Base-by-base conservation (phyloP, 148 eudicot genomes). In the Vaccinium darrowii region DNA sequence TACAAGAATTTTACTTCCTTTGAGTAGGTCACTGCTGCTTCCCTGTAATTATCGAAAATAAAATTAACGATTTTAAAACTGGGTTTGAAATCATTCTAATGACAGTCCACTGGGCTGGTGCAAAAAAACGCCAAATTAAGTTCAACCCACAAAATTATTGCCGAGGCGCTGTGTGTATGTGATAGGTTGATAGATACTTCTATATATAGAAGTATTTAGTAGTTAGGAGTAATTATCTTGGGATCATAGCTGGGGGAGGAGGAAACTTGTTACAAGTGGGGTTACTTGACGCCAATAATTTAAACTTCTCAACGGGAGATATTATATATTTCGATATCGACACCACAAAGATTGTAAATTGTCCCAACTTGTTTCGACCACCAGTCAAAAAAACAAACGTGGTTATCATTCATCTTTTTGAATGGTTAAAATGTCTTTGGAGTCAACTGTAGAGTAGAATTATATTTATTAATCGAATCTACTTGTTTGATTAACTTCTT, bases 1-100 rank as follows among this genome's bases (percentile, higher is more conserved):
- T 89, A 96, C 90, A 96, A 74, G 27, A 49, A 14, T 80, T 90
- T 93, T 67, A 89, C 87, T 86, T 94, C 88, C 58, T 86, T 86
- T 36, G 95, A 89, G 83, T 96, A 94, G 16, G 80, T 65, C 36
- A 81, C 91, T 74, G 90, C 94, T 65, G 86, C 65, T 81, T 89
- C 84, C 92, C 98, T 95, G 82, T 47, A 27, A 25, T 65, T 65
- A 23, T 65, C 9, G 14, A 65, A 23, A n/a, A 23, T 23, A 2
- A 10, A 63, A 10, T 62, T 2, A 60, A 60, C 5, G 69, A 63
- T 7, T 63, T 63, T 58, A 58, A 58, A 19, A 58, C 19, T 18
- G 53, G 53, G 53, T 51, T 51, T 51, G 9, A 51, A 8, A 8
- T 51, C 36, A 25, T 65, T 6, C 72, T 25, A 65, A 25, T 25